Base-by-base conservation (phyloP, 192 early-diverging fungal genomes). In the Phlyctochytrium arcticum region DNA sequence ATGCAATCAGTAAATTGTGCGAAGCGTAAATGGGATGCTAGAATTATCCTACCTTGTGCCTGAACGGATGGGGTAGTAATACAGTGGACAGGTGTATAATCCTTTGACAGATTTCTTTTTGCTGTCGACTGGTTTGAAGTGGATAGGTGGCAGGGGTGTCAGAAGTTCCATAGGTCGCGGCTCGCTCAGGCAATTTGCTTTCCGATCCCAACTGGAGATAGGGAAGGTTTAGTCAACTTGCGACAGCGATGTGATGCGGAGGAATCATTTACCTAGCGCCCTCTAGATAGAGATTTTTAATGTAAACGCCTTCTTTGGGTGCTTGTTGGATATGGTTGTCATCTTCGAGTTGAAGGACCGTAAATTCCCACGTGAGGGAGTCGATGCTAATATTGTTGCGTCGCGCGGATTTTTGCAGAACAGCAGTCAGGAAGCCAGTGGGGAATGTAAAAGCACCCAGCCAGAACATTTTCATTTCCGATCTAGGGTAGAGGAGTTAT, bases 251-350 rank as follows among this genome's bases (percentile, higher is more conserved):
- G n/a, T n/a, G n/a, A n/a, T n/a, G n/a, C n/a, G n/a, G n/a, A n/a
- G n/a, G n/a, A n/a, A n/a, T n/a, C n/a, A n/a, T 30, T 69, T 69
- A 81, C 81, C 77, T 78, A 33, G 84, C 84, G n/a, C 84, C 84
- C 64, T 85, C 84, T 24, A 85, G 59, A 63, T 79, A 85, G 23
- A 85, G 33, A 27, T 73, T 73, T 37, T 76, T 68, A 36, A 85
- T 76, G 51, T 85, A 85, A 10, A 83, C 80, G 17, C 84, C 84
- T 26, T 85, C 84, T 58, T 85, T 85, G 10, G 77, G 74, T 23
- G 51, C 67, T 24, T 57, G 60, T 58, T 75, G 75, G 17, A 78
- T 53, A 36, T 76, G 73, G 51, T 74, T 70, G 26, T 85, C 82
- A 53, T 82, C 82, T 60, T 82, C 80, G 15, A 83, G 72, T 50